These are phyloP conservation scores for Tylopilus rubrobrunneus DNA, from an alignment of 768 basidiomycete genomes.

Conservation along the genomic window DNA sequence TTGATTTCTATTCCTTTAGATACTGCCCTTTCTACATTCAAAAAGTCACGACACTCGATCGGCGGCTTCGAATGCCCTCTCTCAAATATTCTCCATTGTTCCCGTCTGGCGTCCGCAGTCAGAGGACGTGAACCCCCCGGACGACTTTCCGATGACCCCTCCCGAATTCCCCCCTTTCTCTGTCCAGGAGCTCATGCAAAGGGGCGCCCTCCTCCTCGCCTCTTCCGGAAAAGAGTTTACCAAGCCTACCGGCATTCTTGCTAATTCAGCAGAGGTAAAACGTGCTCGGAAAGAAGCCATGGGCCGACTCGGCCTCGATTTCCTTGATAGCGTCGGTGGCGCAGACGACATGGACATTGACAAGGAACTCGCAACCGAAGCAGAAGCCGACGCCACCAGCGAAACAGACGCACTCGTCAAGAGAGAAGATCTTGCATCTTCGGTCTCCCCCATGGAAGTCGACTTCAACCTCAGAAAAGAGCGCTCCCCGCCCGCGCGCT, in stretches of 20 bases:
- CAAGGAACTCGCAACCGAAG: constrained; percentile 68
- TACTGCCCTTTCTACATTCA: constrained; percentile 87
- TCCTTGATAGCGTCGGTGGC: constrained; percentile 67
- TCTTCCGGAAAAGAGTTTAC: constrained; percentile 92
- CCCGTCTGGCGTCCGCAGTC: constrained; percentile 65
- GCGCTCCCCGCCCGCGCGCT: constrained; percentile 38
- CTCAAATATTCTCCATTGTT: constrained; percentile 79
- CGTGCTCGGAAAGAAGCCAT: constrained; percentile 87
- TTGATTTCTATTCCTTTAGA: constrained; percentile 39
- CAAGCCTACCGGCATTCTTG: constrained; percentile 67
- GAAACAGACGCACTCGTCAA: constrained; percentile 39
- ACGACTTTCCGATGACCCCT: constrained; percentile 27
- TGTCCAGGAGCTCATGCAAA: constrained; percentile 70
- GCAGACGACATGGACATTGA: constrained; percentile 84
- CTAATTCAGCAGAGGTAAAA: constrained; percentile 75
- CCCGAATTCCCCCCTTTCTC: constrained; percentile 75
- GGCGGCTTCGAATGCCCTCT: constrained; percentile 85
- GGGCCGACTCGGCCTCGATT: constrained; percentile 82
- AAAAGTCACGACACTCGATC: constrained; percentile 90
- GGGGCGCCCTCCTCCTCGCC: constrained; percentile 75
- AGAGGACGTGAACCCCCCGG: constrained; percentile 20
- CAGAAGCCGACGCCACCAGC: constrained; percentile 44
- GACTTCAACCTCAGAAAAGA: constrained; percentile 39
- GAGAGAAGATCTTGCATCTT: constrained; percentile 34
- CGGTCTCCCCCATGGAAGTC: constrained; percentile 44